phyloP scores from a whole-genome alignment of 2,329 filamentous ascomycete species.

The Xylaria sp. region DNA sequence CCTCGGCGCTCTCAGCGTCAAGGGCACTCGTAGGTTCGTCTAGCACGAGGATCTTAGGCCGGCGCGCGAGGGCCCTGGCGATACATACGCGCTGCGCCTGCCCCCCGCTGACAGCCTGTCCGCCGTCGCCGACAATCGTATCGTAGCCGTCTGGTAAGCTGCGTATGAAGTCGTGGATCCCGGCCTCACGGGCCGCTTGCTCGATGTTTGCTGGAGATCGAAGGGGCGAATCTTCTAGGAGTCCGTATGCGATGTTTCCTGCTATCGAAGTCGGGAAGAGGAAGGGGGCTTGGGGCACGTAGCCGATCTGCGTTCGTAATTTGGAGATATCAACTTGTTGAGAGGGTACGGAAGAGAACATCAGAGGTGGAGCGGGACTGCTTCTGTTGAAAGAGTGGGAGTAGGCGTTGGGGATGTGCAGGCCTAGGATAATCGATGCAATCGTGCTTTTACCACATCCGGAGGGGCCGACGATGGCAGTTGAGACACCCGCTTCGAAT shows the following conservation, averaged over 20 bases:
- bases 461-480: constrained; percentile 81
- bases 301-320: constrained; percentile 66
- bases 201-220: constrained; percentile 53
- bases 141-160: constrained; percentile 74
- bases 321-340: constrained; percentile 62
- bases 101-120: constrained; percentile 75
- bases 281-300: constrained; percentile 73
- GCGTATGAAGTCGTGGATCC: constrained; percentile 77
- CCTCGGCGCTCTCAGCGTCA: constrained; percentile 69
- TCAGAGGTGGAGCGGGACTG: constrained; percentile 50
- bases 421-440: constrained; percentile 72
- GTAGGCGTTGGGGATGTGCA: constrained; percentile 60
- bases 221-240: constrained; percentile 60
- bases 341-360: constrained; percentile 64
- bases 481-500: constrained; percentile 67
- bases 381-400: neutral
- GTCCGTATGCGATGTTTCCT: constrained; percentile 83
- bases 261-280: constrained; percentile 80
- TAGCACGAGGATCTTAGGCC: constrained; percentile 75
- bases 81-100: constrained; percentile 84
- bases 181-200: constrained; percentile 61
- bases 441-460: constrained; percentile 94
- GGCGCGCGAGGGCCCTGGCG: constrained; percentile 75
- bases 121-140: constrained; percentile 79
- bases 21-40: constrained; percentile 88